These are phyloP conservation scores for Euphorbia lathyris DNA, from an alignment of 345 rosid genomes.

Conservation along the genomic window DNA sequence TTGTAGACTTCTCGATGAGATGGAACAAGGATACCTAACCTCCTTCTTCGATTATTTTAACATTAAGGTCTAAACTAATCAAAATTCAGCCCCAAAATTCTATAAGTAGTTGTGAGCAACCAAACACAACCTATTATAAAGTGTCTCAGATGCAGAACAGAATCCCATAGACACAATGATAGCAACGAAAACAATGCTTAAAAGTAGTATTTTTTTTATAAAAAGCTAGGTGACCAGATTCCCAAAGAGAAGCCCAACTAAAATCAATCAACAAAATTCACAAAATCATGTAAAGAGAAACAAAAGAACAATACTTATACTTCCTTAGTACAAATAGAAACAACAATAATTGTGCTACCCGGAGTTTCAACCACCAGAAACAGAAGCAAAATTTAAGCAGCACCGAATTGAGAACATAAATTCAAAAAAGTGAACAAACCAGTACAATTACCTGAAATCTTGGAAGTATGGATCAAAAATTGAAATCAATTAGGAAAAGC, in stretches of 20 bases:
- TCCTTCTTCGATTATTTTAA: background rate
- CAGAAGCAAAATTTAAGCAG: constrained; percentile 5
- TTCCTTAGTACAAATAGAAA: background rate
- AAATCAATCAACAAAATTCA: constrained; percentile 13
- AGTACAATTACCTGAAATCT: too few relatives aligned
- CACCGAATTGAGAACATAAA: constrained; percentile 20
- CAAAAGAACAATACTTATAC: constrained; percentile 8
- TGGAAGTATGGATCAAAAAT: too few relatives aligned
- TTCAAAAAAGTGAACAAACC: too few relatives aligned
- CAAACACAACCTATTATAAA: constrained; percentile 18
- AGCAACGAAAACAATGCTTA: constrained; percentile 6
- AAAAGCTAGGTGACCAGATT: constrained; percentile 1
- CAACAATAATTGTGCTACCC: background rate
- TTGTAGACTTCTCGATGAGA: background rate
- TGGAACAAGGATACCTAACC: background rate
- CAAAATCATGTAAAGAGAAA: constrained; percentile 10
- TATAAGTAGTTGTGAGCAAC: constrained; percentile 8
- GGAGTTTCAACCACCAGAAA: constrained; percentile 1
- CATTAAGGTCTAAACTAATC: background rate
- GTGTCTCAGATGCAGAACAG: constrained; percentile 22
- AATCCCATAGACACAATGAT: constrained; percentile 17
- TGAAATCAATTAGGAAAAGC: constrained; percentile 23
- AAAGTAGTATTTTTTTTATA: too few relatives aligned
- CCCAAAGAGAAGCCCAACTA: constrained; percentile 5
- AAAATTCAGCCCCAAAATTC: constrained; percentile 10